phyloP scores from a whole-genome alignment of 2,329 filamentous ascomycete genomes.

The Cercospora sp. region DNA sequence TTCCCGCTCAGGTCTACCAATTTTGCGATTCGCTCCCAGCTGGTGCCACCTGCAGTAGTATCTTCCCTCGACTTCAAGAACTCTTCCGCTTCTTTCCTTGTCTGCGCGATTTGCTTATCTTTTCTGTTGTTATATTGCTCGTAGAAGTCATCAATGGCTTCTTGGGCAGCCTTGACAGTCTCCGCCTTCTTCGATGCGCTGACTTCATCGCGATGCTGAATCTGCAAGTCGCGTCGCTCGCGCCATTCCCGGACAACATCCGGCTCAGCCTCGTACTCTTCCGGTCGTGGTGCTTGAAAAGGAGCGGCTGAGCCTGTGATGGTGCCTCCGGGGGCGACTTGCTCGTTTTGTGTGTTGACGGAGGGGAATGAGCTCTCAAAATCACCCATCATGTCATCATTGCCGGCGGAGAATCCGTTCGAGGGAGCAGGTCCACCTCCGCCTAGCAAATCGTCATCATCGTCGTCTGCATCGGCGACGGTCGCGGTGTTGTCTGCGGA shows the following conservation, averaged over 20 bases:
- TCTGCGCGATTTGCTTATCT: slow-evolving; percentile 87
- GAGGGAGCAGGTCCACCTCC: slow-evolving; percentile 55
- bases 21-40: slow-evolving; percentile 98
- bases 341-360: slow-evolving; percentile 70
- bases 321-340: slow-evolving; percentile 71
- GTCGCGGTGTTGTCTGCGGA: slow-evolving; percentile 66
- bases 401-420: slow-evolving; percentile 15
- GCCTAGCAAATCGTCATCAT: slow-evolving; percentile 62
- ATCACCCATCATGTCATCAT: slow-evolving; percentile 48
- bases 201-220: slow-evolving; percentile 80
- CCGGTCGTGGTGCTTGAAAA: slow-evolving; percentile 54
- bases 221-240: slow-evolving; percentile 78
- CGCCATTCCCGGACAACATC: slow-evolving; percentile 90
- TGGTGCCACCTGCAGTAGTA: slow-evolving; percentile 89
- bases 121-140: slow-evolving; percentile 99
- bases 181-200: slow-evolving; percentile 79
- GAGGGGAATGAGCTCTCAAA: slow-evolving; percentile 94
- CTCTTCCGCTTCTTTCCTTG: slow-evolving; percentile 86
- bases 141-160: slow-evolving; percentile 98
- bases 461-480: slow-evolving; percentile 62
- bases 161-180: slow-evolving; percentile 83
- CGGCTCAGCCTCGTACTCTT: slow-evolving; percentile 76
- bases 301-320: slow-evolving; percentile 71
- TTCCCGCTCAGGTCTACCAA: slow-evolving; percentile 97
- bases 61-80: slow-evolving; percentile 88